Percentiles rank a stretch among this genome's conserved stretches.
Conservation (phyloP, 169 alveolate species). For the Eimeria sp. region DNA sequence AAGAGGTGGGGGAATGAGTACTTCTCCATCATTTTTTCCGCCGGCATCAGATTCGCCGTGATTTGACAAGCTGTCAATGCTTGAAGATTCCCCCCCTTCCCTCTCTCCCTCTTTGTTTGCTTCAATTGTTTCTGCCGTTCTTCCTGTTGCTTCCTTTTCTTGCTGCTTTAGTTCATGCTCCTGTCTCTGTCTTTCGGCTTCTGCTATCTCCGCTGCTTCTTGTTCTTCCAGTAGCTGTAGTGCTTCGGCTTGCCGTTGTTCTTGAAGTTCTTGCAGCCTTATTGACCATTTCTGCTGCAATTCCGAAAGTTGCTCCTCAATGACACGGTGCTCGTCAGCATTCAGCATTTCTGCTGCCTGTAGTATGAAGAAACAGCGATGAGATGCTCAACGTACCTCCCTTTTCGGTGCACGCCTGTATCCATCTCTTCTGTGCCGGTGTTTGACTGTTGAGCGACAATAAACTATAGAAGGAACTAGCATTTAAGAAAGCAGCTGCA, state of each 20-base stretch:
- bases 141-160: not conserved
- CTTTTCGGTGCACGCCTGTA: not conserved
- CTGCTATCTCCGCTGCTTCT: constrained; percentile 14
- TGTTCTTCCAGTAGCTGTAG: constrained; percentile 28
- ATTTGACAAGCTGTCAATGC: not conserved
- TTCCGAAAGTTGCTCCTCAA: not conserved
- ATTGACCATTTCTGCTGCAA: constrained; percentile 17
- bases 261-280: constrained; percentile 13
- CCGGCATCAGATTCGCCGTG: not conserved
- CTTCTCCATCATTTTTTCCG: constrained; percentile 7
- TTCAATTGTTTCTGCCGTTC: not conserved
- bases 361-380: no score
- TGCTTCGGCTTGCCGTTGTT: constrained; percentile 32
- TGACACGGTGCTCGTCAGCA: not conserved
- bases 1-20: not conserved
- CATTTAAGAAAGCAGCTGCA: not conserved
- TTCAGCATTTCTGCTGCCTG: constrained; percentile 32
- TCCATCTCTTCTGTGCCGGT: not conserved
- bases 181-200: not conserved
- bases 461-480: not conserved
- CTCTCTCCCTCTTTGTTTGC: not conserved
- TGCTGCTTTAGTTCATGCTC: not conserved
- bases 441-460: not conserved
- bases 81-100: not conserved
- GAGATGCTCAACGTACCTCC: not conserved